Conservation (phyloP, 2,329 filamentous ascomycete genomes). For the Aspergillus ochraceoroseus region DNA sequence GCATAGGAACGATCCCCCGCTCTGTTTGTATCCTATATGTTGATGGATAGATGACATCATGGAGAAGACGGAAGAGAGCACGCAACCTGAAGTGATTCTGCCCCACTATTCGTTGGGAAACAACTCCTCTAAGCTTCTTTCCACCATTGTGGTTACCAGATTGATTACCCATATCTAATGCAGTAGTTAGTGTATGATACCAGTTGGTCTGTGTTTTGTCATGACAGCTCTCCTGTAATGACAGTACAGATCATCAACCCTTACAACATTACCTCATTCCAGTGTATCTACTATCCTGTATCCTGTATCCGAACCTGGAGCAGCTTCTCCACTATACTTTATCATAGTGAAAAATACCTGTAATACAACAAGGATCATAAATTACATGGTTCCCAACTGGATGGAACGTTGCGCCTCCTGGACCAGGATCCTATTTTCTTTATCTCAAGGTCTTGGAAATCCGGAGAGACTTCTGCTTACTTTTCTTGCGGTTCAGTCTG, state of each 20-base stretch:
- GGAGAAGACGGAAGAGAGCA: constrained; percentile 10
- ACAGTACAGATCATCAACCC: constrained; percentile 12
- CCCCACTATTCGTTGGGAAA: constrained; percentile 7
- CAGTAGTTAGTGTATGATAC: constrained; percentile 18
- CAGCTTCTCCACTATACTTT: too few species aligned
- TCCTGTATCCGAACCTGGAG: too few species aligned
- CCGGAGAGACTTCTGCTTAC: too few species aligned
- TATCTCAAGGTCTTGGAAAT: too few species aligned
- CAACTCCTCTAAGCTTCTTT: not conserved
- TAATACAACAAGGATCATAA: too few species aligned
- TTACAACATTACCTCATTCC: too few species aligned
- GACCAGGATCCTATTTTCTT: constrained; percentile 15
- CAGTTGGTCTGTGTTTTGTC: constrained; percentile 8
- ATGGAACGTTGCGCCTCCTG: constrained; percentile 28
- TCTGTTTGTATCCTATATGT: not conserved
- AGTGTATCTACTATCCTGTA: too few species aligned
- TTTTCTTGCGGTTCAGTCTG: too few species aligned
- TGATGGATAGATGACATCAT: constrained; percentile 23
- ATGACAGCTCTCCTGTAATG: constrained; percentile 8
- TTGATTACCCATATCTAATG: constrained; percentile 18
- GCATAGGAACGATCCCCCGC: constrained; percentile 18
- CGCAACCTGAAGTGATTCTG: constrained; percentile 12
- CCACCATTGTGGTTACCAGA: constrained; percentile 20
- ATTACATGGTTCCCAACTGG: constrained; percentile 24
- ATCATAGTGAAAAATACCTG: too few species aligned